Base-by-base conservation (phyloP, 768 basidiomycete species). In the Cystofilobasidium bisporidii region DNA sequence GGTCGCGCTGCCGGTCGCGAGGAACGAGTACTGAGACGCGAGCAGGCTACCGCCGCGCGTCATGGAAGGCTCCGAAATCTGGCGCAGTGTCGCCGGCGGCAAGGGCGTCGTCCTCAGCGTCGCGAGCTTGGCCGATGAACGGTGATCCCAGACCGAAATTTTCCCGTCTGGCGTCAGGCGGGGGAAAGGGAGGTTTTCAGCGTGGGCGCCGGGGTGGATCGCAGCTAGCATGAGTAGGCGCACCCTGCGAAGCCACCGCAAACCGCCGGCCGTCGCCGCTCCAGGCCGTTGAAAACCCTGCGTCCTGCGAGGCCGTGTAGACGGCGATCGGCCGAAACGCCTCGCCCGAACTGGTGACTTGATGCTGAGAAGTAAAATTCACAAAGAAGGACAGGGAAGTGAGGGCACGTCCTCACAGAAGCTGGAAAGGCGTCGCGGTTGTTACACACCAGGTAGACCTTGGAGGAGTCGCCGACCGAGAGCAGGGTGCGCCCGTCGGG, bases 61-160 rank as follows among this genome's bases (percentile, higher is more conserved):
- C 30, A 15, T 3, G 61, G 30, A 22, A 3, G 47, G 20, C 2
- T 28, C 8, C 28, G 32, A 30, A 33, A 20, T 41, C 18, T 53
- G 24, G 9, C 38, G 10, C 15, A 30, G 26, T 26, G 6, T n/a
- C 38, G 33, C 43, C 5, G 36, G 12, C 10, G 38, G 8, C 15
- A 55, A 26, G 22, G 63, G 63, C 5, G 38, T 47, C 43, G 65
- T 66, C 24, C 32, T 24, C 32, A 66, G 50, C 3, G 57, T 50
- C 32, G 65, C 57, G 33, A 66, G 60, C 26, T 61, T 60, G 38
- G 48, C 40, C 18, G 65, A 66, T 1, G 65, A 66, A 12, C 65
- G 65, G 33, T 66, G 65, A 33, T 66, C 65, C 65, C 65, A 66
- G 47, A 66, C 57, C 4, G 65, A 60, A 18, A 66, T 32, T 11